Base-by-base conservation (phyloP, 1,284 basidiomycete species). In the Neonothopanus nambi region DNA sequence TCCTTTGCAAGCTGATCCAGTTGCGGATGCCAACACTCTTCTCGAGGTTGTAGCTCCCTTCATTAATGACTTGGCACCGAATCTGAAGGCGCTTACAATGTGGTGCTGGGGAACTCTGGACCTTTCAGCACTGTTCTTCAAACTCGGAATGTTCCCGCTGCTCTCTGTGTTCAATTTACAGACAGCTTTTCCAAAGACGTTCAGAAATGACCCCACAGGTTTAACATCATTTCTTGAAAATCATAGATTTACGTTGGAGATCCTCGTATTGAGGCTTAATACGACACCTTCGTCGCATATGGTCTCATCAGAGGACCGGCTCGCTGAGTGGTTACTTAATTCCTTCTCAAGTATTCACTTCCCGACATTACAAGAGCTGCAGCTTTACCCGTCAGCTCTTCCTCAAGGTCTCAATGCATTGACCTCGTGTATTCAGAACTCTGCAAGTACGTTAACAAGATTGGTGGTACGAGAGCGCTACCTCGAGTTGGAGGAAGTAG, bases 391-490 rank as follows among this genome's bases (percentile, higher is more conserved):
- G 7, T 73, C 73, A 1, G 61, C 61, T 24, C 61, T 64, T 26
- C 43, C 55, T n/a, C 54, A 42, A 40, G 73, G 72, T 0, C 67
- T 74, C 28, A 61, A 70, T 36, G 63, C 66, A 3, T 62, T 75
- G 15, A 52, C 69, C 8, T 55, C 54, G 9, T 67, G 65, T 45
- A 63, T 73, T 23, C 46, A 65, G 15, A 62, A 66, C 0, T 68
- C 69, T 1, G 59, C 65, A 8, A 49, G 60, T 5, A 71, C 69
- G 0, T 59, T 77, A n/a, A 63, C 58, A 11, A 57, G 57, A 1
- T 61, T 77, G 6, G 65, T 63, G 12, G 65, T 77, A 17, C 64
- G 71, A 39, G 73, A 75, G 58, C 69, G 71, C 3, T 76, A 75
- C 59, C 61, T 76, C 5, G 59, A 63, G 11, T 57, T 59, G 6